Evolutionary conservation across 75 land plant genomes (phyloP), one percentile per base, ranked within the genome.

Genomic region (Gnetum montanum): DNA sequence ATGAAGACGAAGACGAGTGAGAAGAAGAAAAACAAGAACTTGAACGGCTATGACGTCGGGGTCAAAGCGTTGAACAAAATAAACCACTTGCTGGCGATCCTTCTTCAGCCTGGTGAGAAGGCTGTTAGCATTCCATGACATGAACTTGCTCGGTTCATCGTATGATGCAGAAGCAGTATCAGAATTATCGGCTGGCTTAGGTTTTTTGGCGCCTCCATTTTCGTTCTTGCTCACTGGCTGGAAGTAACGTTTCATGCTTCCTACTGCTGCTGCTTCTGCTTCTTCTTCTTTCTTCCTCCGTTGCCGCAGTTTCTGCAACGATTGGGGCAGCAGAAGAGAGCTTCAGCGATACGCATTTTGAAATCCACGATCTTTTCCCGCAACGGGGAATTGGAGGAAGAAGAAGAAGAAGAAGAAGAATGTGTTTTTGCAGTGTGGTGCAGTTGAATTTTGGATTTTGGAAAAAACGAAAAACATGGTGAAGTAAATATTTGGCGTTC

Each of bases 61-160:
- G 44, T 92, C 89, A 43, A 84, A 22, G 0, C 46, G 41, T 4
- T 58, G 58, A 12, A 92, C 61, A 43, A 92, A 72, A 16, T 58
- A 54, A 55, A 73, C 37, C 60, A 92, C 65, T 46, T 92, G 83
- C 12, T 71, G 58, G 60, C 85, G 80, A 70, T 87, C 70, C 64
- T 78, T 87, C 79, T 88, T 87, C 54, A 88, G 48, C 5, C 97
- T 76, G 46, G 84, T 72, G 11, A 92, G 74, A 33, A 92, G 76
- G 60, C 97, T 92, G 68, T 92, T 92, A 49, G 97, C 87, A 59
- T 92, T 92, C 97, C 97, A 92, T 6, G 97, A 84, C 60, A 92
- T 36, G 60, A 87, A 92, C 62, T 76, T 81, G 45, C 65, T 31
- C 0, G 97, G 97, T 53, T 78, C 58, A 5, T 44, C 37, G 1